Evolutionary conservation across 257 asterid species (phyloP).

Genomic region (Euphrasia confusa): DNA sequence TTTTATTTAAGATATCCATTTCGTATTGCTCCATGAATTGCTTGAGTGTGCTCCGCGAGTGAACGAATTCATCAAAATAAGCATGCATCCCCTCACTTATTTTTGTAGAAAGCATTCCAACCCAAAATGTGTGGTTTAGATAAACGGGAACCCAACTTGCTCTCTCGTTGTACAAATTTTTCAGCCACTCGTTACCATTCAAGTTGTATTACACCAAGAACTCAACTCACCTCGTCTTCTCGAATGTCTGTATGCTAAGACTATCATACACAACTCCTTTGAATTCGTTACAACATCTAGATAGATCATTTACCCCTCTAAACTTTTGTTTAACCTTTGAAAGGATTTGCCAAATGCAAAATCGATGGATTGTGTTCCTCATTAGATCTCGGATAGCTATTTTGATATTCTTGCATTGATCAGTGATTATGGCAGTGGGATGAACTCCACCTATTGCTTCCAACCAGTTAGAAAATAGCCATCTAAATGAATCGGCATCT

Average conservation of each 20-base stretch:
- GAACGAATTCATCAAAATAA: conserved; percentile 1
- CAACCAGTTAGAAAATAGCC: not conserved
- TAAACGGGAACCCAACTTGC: not conserved
- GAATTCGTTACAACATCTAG: not conserved
- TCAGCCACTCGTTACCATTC: not conserved
- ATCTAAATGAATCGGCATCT: not conserved
- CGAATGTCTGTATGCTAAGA: not conserved
- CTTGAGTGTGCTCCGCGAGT: not conserved
- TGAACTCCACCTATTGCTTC: not conserved
- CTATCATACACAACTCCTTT: not conserved
- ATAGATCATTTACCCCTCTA: not conserved
- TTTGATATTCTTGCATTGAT: not conserved
- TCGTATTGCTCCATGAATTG: no score
- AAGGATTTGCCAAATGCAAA: not conserved
- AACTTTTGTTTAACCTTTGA: not conserved
- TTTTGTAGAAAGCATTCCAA: not conserved
- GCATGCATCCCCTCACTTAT: conserved; percentile 10
- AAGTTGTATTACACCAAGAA: not conserved
- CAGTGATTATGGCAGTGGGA: not conserved
- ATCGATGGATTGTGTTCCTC: not conserved
- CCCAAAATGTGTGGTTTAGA: not conserved
- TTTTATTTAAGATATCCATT: no score
- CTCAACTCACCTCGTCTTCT: not conserved
- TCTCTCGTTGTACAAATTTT: not conserved
- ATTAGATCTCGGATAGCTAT: not conserved